Conservation (phyloP, 176 grass and related monocot genomes). For the Elymus sibiricus region DNA sequence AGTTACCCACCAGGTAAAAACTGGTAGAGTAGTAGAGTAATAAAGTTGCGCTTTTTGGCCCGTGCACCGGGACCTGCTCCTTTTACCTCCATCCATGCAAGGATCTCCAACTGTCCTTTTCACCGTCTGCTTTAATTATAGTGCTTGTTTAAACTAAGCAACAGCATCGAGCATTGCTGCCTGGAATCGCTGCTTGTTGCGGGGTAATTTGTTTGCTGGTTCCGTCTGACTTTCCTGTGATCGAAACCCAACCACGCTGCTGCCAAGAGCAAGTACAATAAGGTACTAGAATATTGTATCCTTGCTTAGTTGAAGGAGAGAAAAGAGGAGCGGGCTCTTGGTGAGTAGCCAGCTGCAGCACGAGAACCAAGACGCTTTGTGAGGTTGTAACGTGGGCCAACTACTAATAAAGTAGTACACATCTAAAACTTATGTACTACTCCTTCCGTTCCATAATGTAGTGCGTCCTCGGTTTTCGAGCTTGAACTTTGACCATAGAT, state of each 20-base stretch:
- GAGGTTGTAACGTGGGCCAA: too few relatives aligned
- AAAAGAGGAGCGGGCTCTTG: too few relatives aligned
- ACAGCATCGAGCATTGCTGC: slow-evolving; percentile 11
- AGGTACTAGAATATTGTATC: too few relatives aligned
- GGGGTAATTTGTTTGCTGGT: not conserved
- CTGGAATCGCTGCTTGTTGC: slow-evolving; percentile 33
- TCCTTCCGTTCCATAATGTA: too few relatives aligned
- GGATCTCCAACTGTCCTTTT: not conserved
- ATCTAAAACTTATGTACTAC: too few relatives aligned
- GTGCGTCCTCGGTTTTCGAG: too few relatives aligned
- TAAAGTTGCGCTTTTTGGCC: slow-evolving; percentile 19
- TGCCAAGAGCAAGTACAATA: too few relatives aligned
- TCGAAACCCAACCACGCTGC: not conserved
- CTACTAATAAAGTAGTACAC: too few relatives aligned
- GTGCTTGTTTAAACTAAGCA: not conserved
- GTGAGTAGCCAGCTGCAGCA: too few relatives aligned
- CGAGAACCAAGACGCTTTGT: too few relatives aligned
- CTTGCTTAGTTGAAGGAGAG: too few relatives aligned
- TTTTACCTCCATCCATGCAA: not conserved
- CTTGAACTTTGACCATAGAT: too few relatives aligned
- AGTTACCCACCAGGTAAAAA: not conserved
- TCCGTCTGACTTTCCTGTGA: not conserved
- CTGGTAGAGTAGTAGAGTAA: not conserved
- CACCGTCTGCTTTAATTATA: not conserved
- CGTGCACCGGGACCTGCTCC: not conserved